Base-by-base conservation (phyloP, 306 rosid genomes). In the Quillaja saponaria region DNA sequence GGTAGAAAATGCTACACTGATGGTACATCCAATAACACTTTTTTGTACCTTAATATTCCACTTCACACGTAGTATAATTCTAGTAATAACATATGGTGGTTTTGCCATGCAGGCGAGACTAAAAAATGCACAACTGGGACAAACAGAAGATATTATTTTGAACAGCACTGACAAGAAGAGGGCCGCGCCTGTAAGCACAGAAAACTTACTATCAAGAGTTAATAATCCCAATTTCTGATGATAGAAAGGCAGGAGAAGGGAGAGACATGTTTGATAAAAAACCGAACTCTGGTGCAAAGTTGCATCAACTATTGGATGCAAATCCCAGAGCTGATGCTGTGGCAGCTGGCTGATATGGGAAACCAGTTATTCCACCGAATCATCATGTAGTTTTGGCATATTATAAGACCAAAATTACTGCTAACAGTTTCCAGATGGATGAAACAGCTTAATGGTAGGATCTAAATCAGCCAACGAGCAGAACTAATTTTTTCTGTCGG, bases 381-480 rank as follows among this genome's bases (percentile, higher is more conserved):
- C 68, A 74, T 80, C 44, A 51, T 68, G 95, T 89, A 86, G 83
- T 92, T 92, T 89, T 92, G 99, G 96, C 95, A 83, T 87, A 87
- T 92, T 87, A 78, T 71, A 68, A 81, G 95, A 68, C 91, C 99
- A 87, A 83, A 87, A 87, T 75, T 87, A 78, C 88, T 69, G 78
- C 95, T 89, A 78, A 84, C 94, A 63, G 78, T 72, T 67, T 83
- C 66, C 77, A 61, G 75, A 64, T 38, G 70, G 73, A 64, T 59
- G 78, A 73, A 66, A 52, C 71, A 57, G 63, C 49, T 68, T 70
- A 80, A 68, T 78, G 71, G 71, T 79, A 62, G 77, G 67, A 68
- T 73, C 77, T 74, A 61, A 55, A 64, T 73, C 71, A 57, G 56
- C 72, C 63, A 68, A 55, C 76, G 55, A 66, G 45, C 73, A 38